These are phyloP conservation scores for Daldinia loculata DNA, from an alignment of 495 filamentous ascomycete genomes.

Conservation along the genomic window DNA sequence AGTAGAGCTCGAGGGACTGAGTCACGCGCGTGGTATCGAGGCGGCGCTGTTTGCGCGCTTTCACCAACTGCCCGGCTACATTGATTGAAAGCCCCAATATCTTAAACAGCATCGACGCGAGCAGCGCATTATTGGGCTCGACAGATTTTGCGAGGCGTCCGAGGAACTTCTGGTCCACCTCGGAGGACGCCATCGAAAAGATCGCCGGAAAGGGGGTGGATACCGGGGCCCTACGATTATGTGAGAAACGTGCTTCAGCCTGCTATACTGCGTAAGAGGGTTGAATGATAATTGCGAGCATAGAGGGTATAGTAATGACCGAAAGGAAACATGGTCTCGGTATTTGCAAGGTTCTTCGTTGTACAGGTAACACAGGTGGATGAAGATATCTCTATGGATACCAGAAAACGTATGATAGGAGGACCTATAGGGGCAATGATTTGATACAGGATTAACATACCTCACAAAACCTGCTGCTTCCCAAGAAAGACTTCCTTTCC, in stretches of 20 bases:
- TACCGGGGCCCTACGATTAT: slow-evolving; percentile 6
- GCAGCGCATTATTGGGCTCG: slow-evolving; percentile 72
- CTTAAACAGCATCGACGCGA: slow-evolving; percentile 85
- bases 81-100: slow-evolving; percentile 90
- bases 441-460: slow-evolving; percentile 8
- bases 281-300: background rate
- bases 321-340: background rate
- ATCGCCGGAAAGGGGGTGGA: background rate
- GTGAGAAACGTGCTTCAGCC: slow-evolving; percentile 15
- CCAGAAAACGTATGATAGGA: background rate
- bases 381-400: background rate
- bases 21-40: slow-evolving; percentile 73
- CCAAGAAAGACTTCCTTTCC: background rate
- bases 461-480: slow-evolving; percentile 20
- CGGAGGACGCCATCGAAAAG: slow-evolving; percentile 83
- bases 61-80: slow-evolving; percentile 82
- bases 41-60: slow-evolving; percentile 83
- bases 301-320: background rate
- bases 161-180: slow-evolving; percentile 96
- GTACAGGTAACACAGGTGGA: background rate
- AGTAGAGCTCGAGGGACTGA: slow-evolving; percentile 80
- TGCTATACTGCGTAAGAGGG: background rate
- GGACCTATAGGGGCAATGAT: background rate
- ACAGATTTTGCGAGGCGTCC: slow-evolving; percentile 82
- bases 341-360: slow-evolving; percentile 6